These are phyloP conservation scores for Syzygium aromaticum DNA, from an alignment of 345 rosid species.

Conservation along the genomic window DNA sequence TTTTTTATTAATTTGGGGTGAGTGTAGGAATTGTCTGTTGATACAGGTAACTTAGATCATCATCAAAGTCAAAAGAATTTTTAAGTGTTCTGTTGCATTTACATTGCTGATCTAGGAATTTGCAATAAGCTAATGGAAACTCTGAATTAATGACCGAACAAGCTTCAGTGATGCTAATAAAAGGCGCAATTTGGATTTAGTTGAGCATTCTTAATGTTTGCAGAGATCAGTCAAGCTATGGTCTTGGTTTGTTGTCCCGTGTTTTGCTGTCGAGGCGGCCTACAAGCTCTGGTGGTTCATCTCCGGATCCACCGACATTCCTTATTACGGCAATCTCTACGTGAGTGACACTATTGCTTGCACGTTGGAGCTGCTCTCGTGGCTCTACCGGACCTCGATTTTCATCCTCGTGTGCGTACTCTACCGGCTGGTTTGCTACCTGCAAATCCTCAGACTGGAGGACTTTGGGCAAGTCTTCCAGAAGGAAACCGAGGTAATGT, in stretches of 20 bases:
- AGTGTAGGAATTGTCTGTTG: too few species aligned
- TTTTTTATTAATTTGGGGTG: too few species aligned
- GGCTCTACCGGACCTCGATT: constrained; percentile 72
- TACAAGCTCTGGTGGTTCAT: constrained; percentile 93
- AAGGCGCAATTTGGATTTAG: neutral
- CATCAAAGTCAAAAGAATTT: neutral
- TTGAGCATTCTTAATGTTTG: neutral
- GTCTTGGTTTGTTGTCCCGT: constrained; percentile 61
- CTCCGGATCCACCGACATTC: constrained; percentile 51
- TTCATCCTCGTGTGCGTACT: constrained; percentile 67
- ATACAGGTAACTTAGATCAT: neutral
- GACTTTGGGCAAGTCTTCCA: constrained; percentile 71
- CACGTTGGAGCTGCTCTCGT: constrained; percentile 63
- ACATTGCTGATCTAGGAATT: neutral
- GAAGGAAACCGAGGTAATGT: constrained; percentile 58
- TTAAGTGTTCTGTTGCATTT: neutral
- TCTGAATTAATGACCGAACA: neutral
- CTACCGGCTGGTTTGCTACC: constrained; percentile 56
- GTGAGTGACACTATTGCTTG: constrained; percentile 46
- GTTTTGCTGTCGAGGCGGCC: constrained; percentile 51
- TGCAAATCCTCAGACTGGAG: constrained; percentile 62
- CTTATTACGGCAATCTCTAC: constrained; percentile 40
- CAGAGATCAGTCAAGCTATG: constrained; percentile 74
- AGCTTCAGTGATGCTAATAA: neutral
- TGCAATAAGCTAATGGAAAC: neutral